Evolutionary conservation across 106 monocot genomes (phyloP), one percentile per base, ranked within the genome.

Genomic region (Triglochin maritima): DNA sequence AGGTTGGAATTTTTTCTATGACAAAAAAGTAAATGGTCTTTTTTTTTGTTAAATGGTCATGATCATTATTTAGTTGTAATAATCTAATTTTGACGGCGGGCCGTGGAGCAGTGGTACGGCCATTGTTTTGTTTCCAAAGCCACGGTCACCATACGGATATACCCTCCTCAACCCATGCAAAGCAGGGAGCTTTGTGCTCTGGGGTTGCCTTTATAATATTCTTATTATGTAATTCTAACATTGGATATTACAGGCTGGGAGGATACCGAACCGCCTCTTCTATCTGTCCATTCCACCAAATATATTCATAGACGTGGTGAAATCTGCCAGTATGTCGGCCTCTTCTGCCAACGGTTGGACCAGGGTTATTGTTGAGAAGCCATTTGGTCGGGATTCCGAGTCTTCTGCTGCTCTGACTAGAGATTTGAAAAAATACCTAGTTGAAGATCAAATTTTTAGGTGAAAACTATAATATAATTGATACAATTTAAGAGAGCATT

Each of bases 361-460:
- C 48, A 82, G 94, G 72, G 87, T 94, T 10, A 94, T 94, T 64
- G 89, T 94, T 45, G 94, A 94, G 73, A 94, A 94, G 43, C 94
- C 94, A 2, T 94, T 94, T 79, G 94, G 94, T 3, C 80, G 89
- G 8, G 94, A 94, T 47, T 82, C 81, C 46, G 84, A 89, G 64
- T 89, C 94, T 66, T 94, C 94, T 67, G 84, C 94, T 72, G 76
- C 89, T 54, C 77, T 94, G 72, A 94, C 94, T 55, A 75, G 86
- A 65, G 74, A 75, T 50, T 67, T 89, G 58, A 94, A 94, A 55
- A 71, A 85, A 48, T 94, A 94, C 58, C 73, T 94, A 49, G 65
- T 59, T 4, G 94, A 94, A 73, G 89, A 94, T 44, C 94, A 94
- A 79, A 94, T 94, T 66, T 94, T 94, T 59, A 89, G 94, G 94